Conservation (phyloP, 768 basidiomycete species). For the Leccinum broughii region DNA sequence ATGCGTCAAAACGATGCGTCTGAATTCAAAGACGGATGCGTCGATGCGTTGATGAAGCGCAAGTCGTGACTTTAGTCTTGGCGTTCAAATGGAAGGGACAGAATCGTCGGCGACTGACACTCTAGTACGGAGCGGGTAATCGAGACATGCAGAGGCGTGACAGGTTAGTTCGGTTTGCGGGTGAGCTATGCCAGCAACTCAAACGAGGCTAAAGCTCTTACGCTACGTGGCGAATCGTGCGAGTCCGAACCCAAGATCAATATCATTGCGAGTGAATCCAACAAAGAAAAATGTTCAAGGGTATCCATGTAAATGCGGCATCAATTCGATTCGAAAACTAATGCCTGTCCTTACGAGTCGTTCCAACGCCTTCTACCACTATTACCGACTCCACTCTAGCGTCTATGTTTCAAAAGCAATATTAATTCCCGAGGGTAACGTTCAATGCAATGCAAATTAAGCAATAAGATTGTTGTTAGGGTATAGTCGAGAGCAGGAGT, state of each 20-base stretch:
- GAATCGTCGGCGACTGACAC: not conserved
- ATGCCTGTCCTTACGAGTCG: not conserved
- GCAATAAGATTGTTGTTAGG: constrained; percentile 12
- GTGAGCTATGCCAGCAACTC: too few relatives aligned
- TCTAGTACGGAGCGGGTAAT: too few relatives aligned
- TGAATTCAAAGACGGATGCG: not conserved
- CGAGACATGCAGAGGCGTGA: too few relatives aligned
- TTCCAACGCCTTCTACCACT: not conserved
- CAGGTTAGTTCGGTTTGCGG: too few relatives aligned
- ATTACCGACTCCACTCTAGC: not conserved
- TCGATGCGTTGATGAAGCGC: not conserved
- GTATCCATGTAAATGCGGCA: not conserved
- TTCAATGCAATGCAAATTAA: constrained; percentile 15
- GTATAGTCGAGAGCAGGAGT: not conserved
- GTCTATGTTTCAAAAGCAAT: not conserved
- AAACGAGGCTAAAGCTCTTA: too few relatives aligned
- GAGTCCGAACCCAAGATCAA: not conserved
- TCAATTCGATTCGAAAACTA: not conserved
- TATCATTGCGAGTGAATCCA: not conserved
- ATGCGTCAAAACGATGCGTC: not conserved
- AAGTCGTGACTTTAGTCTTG: not conserved
- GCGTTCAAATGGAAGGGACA: not conserved
- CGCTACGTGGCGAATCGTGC: too few relatives aligned
- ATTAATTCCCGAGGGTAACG: not conserved
- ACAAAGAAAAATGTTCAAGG: not conserved